A percentile compares a stretch with the other conserved stretches of the same genome.
phyloP scores from a whole-genome alignment of 768 basidiomycete species.

The Chlorophyllum brunneum region DNA sequence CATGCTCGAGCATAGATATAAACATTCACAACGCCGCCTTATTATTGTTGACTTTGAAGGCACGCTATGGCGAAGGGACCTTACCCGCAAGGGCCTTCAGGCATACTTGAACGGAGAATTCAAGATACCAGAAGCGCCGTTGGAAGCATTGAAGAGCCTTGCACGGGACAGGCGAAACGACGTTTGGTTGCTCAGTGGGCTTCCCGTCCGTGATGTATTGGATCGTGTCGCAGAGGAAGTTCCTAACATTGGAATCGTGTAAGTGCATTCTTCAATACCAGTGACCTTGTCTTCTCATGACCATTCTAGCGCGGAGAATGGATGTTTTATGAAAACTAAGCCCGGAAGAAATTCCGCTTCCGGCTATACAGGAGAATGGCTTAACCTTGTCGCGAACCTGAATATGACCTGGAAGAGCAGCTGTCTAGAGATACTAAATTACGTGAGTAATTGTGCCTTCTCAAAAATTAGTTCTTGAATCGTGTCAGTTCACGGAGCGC shows the following conservation, averaged over 20 bases:
- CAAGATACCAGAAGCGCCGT: conserved; percentile 36
- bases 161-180: conserved; percentile 65
- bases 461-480: not conserved
- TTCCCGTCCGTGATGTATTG: conserved; percentile 59
- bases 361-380: conserved; percentile 51
- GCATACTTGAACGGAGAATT: conserved; percentile 16
- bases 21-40: conserved; percentile 59
- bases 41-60: conserved; percentile 78
- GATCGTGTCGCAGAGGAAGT: conserved; percentile 58
- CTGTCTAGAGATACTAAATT: conserved; percentile 80
- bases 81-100: conserved; percentile 40
- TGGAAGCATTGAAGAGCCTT: conserved; percentile 53
- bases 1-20: conserved; percentile 37
- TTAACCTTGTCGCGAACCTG: conserved; percentile 75
- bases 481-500: conserved; percentile 76
- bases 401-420: conserved; percentile 79
- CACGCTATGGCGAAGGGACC: conserved; percentile 67
- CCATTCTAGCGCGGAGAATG: conserved; percentile 72
- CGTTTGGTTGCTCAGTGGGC: conserved; percentile 79
- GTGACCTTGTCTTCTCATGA: conserved; percentile 1
- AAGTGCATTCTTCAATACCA: conserved; percentile 24
- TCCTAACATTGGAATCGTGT: conserved; percentile 75
- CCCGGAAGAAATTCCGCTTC: conserved; percentile 14
- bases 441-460: conserved; percentile 47
- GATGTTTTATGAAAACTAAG: conserved; percentile 73